Base-by-base conservation (phyloP, 345 rosid genomes). In the Brassica cretica region DNA sequence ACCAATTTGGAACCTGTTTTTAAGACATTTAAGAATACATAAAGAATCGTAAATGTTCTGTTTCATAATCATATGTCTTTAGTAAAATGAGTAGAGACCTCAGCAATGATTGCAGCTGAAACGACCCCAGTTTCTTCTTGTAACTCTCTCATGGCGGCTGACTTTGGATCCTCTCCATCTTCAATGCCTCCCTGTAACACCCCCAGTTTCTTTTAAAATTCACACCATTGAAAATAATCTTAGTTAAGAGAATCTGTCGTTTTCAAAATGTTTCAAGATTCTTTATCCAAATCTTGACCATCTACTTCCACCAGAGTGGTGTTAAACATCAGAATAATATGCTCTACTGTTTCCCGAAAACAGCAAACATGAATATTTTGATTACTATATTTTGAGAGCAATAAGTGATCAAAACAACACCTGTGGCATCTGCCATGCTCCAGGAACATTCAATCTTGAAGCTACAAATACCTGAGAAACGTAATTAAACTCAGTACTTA, bases 351-450 rank as follows among this genome's bases (percentile, higher is more conserved):
- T 58, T 58, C 62, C 21, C 14, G 25, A 58, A 19, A 58, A 58
- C 14, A 58, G 21, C 32, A 59, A 59, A 59, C 8, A 59, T 8
- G 0, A 58, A 8, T 8, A 55, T 12, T 41, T 41, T 10, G 49
- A 41, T 41, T 41, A 41, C 49, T 41, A 41, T 41, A 41, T 37
- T 27, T 27, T 5, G 56, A 51, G n/a, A 51, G 9, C 11, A 32
- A 62, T 2, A 25, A 76, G 69, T 61, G 53, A 44, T 4, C 8
- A 69, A 46, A 66, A 10, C 46, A 16, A 41, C 15, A 91, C 99
- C 99, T 95, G 99, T 81, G 98, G 98, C 99, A 95, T 95, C 88
- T 95, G 99, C 99, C 99, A 95, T 24, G 98, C 99, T 88, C 99
- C 99, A 0, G 98, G 99, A 82, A 95, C 98, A 84, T 95, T 95